Evolutionary conservation across 768 basidiomycete genomes (phyloP).

Genomic region (Lentinus brumalis): DNA sequence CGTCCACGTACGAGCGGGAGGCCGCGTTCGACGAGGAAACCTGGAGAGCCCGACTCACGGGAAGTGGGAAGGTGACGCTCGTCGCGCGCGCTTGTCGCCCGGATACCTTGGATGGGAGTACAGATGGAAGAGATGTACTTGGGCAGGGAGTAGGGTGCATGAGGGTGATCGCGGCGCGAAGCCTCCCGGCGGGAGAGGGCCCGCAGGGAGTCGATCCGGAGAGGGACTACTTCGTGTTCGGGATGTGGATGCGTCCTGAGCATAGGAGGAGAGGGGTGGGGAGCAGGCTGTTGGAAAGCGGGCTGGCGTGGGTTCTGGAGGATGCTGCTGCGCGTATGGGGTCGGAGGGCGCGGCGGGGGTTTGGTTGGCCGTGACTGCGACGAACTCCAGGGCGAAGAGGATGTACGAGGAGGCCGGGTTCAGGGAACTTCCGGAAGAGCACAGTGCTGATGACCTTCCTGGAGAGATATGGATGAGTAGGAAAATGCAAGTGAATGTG

Average conservation of each 20-base stretch:
- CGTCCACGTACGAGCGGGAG: slow-evolving; percentile 3
- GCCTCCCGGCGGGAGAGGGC: not conserved
- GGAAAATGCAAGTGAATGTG: too few relatives aligned
- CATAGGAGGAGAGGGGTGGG: slow-evolving; percentile 1
- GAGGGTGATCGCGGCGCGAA: not conserved
- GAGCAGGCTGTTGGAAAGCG: not conserved
- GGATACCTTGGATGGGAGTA: too few relatives aligned
- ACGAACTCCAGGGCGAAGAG: not conserved
- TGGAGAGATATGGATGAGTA: slow-evolving; percentile 1
- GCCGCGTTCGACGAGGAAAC: not conserved
- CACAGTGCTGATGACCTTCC: not conserved
- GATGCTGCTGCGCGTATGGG: not conserved
- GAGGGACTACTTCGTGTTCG: slow-evolving; percentile 1
- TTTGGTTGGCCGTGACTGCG: not conserved
- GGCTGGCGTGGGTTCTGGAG: not conserved
- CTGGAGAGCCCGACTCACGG: not conserved
- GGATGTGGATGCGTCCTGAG: slow-evolving; percentile 5
- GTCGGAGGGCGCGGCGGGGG: not conserved
- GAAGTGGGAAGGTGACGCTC: not conserved
- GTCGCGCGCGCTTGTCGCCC: not conserved
- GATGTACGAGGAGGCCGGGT: not conserved
- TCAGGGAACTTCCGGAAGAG: not conserved
- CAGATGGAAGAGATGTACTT: too few relatives aligned
- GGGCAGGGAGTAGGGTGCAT: not conserved
- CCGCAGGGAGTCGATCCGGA: not conserved